A percentile compares a stretch with the other conserved stretches of the same genome.
phyloP scores from a whole-genome alignment of 306 rosid genomes.

The Vigna angularis region DNA sequence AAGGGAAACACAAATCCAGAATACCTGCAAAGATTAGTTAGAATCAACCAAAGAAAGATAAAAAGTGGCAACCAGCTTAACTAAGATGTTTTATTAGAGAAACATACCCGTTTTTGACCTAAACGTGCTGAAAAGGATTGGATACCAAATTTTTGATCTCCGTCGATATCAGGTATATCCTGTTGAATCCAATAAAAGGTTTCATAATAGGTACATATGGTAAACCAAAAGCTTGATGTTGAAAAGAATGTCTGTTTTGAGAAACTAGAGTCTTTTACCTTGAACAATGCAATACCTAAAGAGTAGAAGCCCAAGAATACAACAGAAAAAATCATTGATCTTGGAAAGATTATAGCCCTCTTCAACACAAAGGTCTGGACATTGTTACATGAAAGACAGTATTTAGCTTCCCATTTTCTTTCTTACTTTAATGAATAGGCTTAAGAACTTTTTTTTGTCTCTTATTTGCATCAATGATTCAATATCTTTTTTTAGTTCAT shows the following conservation, averaged over 20 bases:
- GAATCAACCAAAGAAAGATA: not conserved
- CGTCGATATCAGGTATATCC: not conserved
- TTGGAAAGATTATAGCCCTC: not conserved
- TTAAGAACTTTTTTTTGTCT: too few relatives aligned
- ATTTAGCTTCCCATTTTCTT: not conserved
- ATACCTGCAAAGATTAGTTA: not conserved
- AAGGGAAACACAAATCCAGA: not conserved
- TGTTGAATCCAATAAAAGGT: not conserved
- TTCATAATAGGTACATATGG: not conserved
- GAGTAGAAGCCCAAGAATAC: not conserved
- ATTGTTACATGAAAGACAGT: not conserved
- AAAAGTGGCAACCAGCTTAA: not conserved
- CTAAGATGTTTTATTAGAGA: not conserved
- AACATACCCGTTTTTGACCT: not conserved
- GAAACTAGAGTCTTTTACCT: not conserved
- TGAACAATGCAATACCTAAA: not conserved
- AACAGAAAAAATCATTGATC: not conserved
- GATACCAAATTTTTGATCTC: not conserved
- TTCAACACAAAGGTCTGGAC: conserved; percentile 1
- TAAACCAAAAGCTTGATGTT: not conserved
- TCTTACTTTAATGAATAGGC: not conserved
- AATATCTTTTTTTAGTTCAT: too few relatives aligned
- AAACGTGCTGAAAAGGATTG: not conserved
- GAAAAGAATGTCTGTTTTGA: not conserved
- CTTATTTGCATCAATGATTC: too few relatives aligned